phyloP scores from a whole-genome alignment of 1,139 yeast genomes.

The Lodderomyces oxycetoniae region DNA sequence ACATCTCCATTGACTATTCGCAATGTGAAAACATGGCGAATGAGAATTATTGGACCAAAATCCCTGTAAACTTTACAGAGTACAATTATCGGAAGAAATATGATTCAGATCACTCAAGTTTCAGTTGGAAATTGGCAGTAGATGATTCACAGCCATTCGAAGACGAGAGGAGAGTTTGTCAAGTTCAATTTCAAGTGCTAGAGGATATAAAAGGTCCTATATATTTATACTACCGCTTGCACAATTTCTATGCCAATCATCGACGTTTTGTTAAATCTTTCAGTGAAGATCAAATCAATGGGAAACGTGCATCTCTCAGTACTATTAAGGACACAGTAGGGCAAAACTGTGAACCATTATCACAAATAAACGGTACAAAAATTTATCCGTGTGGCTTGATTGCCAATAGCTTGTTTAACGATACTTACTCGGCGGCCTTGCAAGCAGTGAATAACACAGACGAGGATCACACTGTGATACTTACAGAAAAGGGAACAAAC shows the following conservation, averaged over 20 bases:
- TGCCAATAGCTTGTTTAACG: conserved; percentile 73
- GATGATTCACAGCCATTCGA: conserved; percentile 49
- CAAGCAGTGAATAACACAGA: conserved; percentile 34
- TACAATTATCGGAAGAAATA: conserved; percentile 44
- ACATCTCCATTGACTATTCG: conserved; percentile 74
- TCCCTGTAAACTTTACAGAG: conserved; percentile 56
- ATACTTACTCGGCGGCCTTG: conserved; percentile 49
- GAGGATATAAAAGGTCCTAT: conserved; percentile 70
- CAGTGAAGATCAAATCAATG: conserved; percentile 85
- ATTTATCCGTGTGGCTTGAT: conserved; percentile 77
- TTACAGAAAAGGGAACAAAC: conserved; percentile 57
- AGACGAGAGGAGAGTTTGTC: conserved; percentile 63
- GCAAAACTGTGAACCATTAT: conserved; percentile 85
- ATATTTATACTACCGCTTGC: conserved; percentile 72
- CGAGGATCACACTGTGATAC: conserved; percentile 33
- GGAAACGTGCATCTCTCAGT: conserved; percentile 54
- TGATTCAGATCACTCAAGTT: conserved; percentile 7
- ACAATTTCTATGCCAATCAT: conserved; percentile 87
- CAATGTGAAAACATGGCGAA: conserved; percentile 64
- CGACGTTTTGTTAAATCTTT: conserved; percentile 88
- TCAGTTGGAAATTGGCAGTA: conserved; percentile 55
- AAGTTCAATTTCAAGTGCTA: conserved; percentile 76
- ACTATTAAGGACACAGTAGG: conserved; percentile 66
- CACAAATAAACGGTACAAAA: conserved; percentile 49
- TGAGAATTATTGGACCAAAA: conserved; percentile 46